These are phyloP conservation scores for Fusarium mexicanum DNA, from an alignment of 2,329 filamentous ascomycete genomes.

Conservation along the genomic window DNA sequence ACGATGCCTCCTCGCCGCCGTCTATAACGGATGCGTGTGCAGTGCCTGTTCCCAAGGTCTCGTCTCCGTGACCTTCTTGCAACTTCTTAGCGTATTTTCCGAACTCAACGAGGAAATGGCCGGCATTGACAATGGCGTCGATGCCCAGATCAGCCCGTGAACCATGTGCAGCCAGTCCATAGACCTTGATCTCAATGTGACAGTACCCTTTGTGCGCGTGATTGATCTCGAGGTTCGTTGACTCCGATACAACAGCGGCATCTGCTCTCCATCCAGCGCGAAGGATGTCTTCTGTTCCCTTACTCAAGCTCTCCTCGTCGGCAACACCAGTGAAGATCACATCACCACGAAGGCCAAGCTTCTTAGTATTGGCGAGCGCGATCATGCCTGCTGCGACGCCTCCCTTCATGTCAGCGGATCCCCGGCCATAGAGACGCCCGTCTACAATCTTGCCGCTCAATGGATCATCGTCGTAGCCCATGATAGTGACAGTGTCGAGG, in stretches of 20 bases:
- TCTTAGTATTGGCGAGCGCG: slow-evolving; percentile 52
- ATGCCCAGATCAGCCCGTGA: slow-evolving; percentile 55
- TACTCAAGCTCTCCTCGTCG: slow-evolving; percentile 62
- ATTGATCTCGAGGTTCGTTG: slow-evolving; percentile 54
- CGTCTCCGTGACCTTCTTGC: slow-evolving; percentile 41
- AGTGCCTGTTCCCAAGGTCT: slow-evolving; percentile 50
- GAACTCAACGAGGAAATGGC: slow-evolving; percentile 57
- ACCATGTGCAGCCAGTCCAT: slow-evolving; percentile 55
- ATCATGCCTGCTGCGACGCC: slow-evolving; percentile 59
- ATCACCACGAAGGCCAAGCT: slow-evolving; percentile 55
- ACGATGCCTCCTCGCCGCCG: slow-evolving; percentile 62
- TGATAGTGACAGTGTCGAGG: slow-evolving; percentile 60
- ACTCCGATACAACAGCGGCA: slow-evolving; percentile 60
- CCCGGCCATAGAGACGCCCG: slow-evolving; percentile 56
- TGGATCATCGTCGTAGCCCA: slow-evolving; percentile 57
- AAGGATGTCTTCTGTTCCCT: slow-evolving; percentile 61
- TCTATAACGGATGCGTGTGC: slow-evolving; percentile 59
- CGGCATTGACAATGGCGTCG: slow-evolving; percentile 61
- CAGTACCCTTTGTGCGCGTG: slow-evolving; percentile 62
- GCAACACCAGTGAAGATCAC: slow-evolving; percentile 64
- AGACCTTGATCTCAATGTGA: slow-evolving; percentile 55
- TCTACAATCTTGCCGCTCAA: slow-evolving; percentile 54
- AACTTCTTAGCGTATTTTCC: slow-evolving; percentile 54
- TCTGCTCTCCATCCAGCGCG: slow-evolving; percentile 63
- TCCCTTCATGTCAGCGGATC: slow-evolving; percentile 62